Evolutionary conservation across 305 asterid species (phyloP), one percentile per base, ranked within the genome.

Genomic region (Fraxinus sp.): DNA sequence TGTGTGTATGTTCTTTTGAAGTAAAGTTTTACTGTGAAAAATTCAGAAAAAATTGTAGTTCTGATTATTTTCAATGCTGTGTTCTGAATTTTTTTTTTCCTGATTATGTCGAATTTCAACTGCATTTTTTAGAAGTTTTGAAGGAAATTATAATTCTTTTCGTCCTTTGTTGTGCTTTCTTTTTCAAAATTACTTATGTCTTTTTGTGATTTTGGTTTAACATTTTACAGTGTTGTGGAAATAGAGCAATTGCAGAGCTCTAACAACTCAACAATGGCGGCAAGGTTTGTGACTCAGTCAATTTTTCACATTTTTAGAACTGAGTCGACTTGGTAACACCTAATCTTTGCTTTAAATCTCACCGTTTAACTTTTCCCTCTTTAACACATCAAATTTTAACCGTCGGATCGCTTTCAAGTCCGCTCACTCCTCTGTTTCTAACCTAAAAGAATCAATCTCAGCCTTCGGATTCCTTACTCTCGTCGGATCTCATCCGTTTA

Each of bases 211-310:
- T 52, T 16, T 52, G 64, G 24, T 16, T 52, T n/a, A 52, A 41
- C 30, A 52, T 36, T 68, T 4, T 79, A 32, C 90, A 94, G 94
- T 57, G 86, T 39, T 14, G 84, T 78, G 80, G 92, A 86, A 85
- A 88, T 84, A 83, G 84, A 80, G 86, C 81, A 80, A 82, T 80
- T 89, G 85, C 84, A 85, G 91, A 91, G 89, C 91, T 90, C 92
- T 7, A 75, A 84, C 80, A 90, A 92, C 91, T 85, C 97, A 89
- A 86, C 95, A 88, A 88, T 89, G 94, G 91, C 89, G 83, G 83
- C 83, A 49, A 87, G 89, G 97, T 93, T 83, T 78, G 89, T 81
- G 78, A 62, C 84, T 81, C 73, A 35, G 70, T 79, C 13, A 37
- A 6, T 9, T 44, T 77, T 79, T 16, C 55, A 24, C 28, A 36